Base-by-base conservation (phyloP, 768 basidiomycete genomes). In the Amanita pseudoporphyria region DNA sequence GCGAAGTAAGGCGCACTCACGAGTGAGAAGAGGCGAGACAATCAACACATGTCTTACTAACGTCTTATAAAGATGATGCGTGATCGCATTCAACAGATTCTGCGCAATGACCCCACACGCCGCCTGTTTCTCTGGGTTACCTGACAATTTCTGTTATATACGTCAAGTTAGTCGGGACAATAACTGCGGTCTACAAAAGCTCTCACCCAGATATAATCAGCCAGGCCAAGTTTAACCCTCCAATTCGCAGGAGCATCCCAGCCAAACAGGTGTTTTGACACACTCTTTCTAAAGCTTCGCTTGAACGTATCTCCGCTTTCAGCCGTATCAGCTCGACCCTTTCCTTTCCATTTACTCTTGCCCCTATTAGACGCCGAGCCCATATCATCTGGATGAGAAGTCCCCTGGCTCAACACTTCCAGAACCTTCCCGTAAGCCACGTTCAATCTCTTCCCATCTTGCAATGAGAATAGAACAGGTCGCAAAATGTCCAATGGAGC, bases 231-330 rank as follows among this genome's bases (percentile, higher is more conserved):
- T 37, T 75, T 67, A 69, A 84, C 69, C 43, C 84, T 72, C 30
- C 81, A 64, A 0, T 69, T 70, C 35, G 78, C 60, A 19, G 84
- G 58, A 41, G 61, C 61, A 45, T 78, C 71, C 70, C 74, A 80
- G 1, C 85, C 84, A 58, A 79, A 87, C 12, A 88, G 63, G 58
- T 84, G 76, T 7, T 67, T 69, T 0, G 66, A 56, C 14, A 87
- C 58, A 53, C 81, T 79, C 13, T 61, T 62, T 38, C 74, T 67
- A 52, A 85, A 73, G n/a, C 68, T 69, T 19, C 51, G 51, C 19
- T 70, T 71, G 6, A 70, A 71, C 19, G 56, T 53, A n/a, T 61
- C 65, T 9, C 60, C 54, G 48, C 62, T 16, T 38, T 40, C 19
- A 3, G 12, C n/a, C 13, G 26, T 28, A 7, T 22, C 26, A 3